A percentile compares a stretch with the other conserved stretches of the same genome.
These are phyloP conservation scores for Leccinum griseonigrum DNA, from an alignment of 1,284 basidiomycete species.

Conservation along the genomic window DNA sequence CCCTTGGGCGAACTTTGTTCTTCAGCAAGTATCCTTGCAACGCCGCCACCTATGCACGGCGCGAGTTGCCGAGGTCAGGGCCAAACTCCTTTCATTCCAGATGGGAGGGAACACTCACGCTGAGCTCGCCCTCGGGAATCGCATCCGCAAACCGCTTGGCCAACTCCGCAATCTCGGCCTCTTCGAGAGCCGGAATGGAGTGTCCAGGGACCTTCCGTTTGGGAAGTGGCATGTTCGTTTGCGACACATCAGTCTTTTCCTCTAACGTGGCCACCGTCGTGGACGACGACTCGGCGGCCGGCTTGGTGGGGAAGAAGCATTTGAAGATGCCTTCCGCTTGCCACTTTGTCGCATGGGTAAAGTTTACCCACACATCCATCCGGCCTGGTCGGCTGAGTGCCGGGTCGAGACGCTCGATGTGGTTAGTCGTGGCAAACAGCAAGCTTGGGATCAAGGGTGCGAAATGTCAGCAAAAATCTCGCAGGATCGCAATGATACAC, in stretches of 20 bases:
- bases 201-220: slow-evolving; percentile 59
- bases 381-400: slow-evolving; percentile 78
- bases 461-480: slow-evolving; percentile 15
- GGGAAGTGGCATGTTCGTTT: slow-evolving; percentile 64
- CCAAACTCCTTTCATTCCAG: background rate
- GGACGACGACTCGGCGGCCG: slow-evolving; percentile 14
- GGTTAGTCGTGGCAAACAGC: slow-evolving; percentile 81
- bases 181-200: slow-evolving; percentile 65
- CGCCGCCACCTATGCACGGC: slow-evolving; percentile 61
- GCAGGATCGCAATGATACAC: slow-evolving; percentile 28
- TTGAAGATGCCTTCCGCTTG: slow-evolving; percentile 89
- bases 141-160: slow-evolving; percentile 75
- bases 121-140: slow-evolving; percentile 80
- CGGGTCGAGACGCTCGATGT: slow-evolving; percentile 82
- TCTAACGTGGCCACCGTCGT: slow-evolving; percentile 22
- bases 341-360: slow-evolving; percentile 82
- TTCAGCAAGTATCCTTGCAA: slow-evolving; percentile 82
- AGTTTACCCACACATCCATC: slow-evolving; percentile 88
- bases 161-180: slow-evolving; percentile 68
- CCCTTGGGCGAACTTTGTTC: slow-evolving; percentile 80
- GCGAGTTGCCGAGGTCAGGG: slow-evolving; percentile 2
- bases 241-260: slow-evolving; percentile 48
- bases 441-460: slow-evolving; percentile 43
- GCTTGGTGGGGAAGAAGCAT: slow-evolving; percentile 81
- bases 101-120: slow-evolving; percentile 46